Evolutionary conservation across 139 green algal species (phyloP).

Genomic region (Tetradesmus lagerheimii): DNA sequence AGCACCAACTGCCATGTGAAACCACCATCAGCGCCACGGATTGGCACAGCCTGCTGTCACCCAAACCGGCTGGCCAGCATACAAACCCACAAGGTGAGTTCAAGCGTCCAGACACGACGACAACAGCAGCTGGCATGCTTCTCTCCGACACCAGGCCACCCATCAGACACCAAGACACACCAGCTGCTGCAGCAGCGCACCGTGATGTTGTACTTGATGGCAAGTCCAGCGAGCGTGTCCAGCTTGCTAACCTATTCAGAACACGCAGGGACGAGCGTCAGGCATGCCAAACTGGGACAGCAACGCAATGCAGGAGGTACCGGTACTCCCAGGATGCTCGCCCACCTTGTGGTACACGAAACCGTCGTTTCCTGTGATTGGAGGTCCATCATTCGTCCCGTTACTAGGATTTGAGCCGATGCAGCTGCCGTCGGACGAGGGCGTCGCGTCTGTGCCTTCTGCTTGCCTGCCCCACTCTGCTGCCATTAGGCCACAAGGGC

Average conservation of each 20-base stretch:
- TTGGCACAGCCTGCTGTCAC: not conserved
- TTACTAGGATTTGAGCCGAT: not conserved
- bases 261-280: not conserved
- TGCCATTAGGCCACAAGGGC: not conserved
- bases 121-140: not conserved
- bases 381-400: not conserved
- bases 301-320: slow-evolving; percentile 31
- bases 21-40: not conserved
- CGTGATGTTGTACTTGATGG: slow-evolving; percentile 85
- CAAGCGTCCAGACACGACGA: not conserved
- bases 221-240: slow-evolving; percentile 89
- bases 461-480: not conserved
- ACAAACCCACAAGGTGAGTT: not conserved
- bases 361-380: not conserved
- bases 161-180: not conserved
- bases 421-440: not conserved
- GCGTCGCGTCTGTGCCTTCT: not conserved
- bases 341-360: slow-evolving; percentile 53
- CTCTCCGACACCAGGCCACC: not conserved
- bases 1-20: not conserved
- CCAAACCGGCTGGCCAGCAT: no score
- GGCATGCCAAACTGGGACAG: slow-evolving; percentile 13
- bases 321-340: not conserved
- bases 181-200: slow-evolving; percentile 57
- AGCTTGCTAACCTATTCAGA: slow-evolving; percentile 78